Conservation (phyloP, 768 basidiomycete species). For the Cystofilobasidium capitatum region DNA sequence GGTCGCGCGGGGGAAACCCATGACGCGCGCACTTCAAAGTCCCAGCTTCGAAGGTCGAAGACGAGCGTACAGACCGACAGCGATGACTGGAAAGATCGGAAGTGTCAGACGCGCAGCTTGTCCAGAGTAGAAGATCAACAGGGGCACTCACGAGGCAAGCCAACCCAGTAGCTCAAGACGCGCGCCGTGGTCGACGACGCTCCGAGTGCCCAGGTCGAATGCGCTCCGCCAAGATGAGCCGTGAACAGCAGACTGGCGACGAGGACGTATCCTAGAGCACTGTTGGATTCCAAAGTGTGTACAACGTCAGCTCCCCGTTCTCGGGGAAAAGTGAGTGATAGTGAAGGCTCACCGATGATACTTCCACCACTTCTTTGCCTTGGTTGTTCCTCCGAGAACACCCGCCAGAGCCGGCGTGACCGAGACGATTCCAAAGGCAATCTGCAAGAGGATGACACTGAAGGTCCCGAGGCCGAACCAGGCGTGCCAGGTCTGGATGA, state of each 20-base stretch:
- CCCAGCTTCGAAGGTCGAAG: background rate
- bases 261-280: conserved; percentile 11
- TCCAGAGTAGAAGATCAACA: background rate
- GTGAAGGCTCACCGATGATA: background rate
- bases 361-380: conserved; percentile 11
- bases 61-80: background rate
- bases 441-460: background rate
- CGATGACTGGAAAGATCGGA: background rate
- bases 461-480: background rate
- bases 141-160: background rate
- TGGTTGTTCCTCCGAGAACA: conserved; percentile 8
- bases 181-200: background rate
- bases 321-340: background rate
- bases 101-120: background rate
- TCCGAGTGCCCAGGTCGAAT: conserved; percentile 15
- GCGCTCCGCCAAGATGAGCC: conserved; percentile 13
- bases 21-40: background rate
- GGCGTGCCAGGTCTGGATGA: conserved; percentile 1
- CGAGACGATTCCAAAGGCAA: background rate
- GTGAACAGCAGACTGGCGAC: background rate
- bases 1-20: no score
- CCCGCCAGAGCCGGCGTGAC: conserved; percentile 3
- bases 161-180: background rate
- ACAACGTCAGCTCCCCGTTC: no score
- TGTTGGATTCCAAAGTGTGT: background rate